Conservation (phyloP, 2,329 filamentous ascomycete species). For the Diaporthe sp. region DNA sequence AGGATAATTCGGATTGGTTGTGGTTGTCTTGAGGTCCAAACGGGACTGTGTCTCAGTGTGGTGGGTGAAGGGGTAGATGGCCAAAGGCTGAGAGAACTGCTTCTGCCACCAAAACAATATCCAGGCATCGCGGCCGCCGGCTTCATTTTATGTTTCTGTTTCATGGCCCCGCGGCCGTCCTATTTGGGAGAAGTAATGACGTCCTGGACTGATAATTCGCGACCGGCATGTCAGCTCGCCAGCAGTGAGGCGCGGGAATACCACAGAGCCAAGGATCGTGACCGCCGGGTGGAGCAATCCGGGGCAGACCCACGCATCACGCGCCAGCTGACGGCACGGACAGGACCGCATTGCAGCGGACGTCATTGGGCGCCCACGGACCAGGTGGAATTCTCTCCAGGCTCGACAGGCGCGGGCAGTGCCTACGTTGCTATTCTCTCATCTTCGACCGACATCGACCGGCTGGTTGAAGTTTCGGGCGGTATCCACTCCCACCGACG, state of each 20-base stretch:
- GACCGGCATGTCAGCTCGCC: neutral
- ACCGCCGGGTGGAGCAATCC: constrained; percentile 20
- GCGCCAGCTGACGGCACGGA: constrained; percentile 20
- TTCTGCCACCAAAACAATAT: constrained; percentile 2
- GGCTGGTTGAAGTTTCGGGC: neutral
- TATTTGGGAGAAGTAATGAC: neutral
- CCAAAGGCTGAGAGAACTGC: neutral
- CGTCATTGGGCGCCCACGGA: neutral
- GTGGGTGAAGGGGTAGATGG: neutral
- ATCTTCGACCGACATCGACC: constrained; percentile 1
- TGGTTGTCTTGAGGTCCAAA: neutral
- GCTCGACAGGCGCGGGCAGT: neutral
- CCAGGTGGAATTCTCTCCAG: neutral
- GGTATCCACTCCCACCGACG: constrained; percentile 11
- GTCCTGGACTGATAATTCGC: neutral
- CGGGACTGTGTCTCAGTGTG: constrained; percentile 9
- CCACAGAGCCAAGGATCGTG: constrained; percentile 26
- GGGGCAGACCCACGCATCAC: constrained; percentile 21
- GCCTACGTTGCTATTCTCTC: constrained; percentile 16
- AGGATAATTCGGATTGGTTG: neutral
- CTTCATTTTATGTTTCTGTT: constrained; percentile 32
- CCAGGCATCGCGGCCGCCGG: constrained; percentile 1
- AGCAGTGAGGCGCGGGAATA: constrained; percentile 17
- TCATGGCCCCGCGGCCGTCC: neutral
- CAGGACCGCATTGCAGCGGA: neutral